Base-by-base conservation (phyloP, 768 basidiomycete species). In the Cystofilobasidium bisporidii region DNA sequence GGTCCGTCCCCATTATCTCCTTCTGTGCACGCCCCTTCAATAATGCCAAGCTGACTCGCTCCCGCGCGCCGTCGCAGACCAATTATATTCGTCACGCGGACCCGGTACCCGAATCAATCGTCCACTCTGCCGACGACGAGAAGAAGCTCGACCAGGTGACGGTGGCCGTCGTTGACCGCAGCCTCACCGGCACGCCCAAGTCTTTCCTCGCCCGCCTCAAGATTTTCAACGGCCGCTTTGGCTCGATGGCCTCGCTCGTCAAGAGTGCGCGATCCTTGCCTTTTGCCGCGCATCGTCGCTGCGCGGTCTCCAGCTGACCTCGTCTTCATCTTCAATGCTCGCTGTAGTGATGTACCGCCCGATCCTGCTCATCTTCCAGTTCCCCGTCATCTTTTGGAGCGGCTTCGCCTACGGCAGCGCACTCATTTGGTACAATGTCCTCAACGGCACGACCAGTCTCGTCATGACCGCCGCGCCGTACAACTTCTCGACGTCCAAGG, bases 331-430 rank as follows among this genome's bases (percentile, higher is more conserved):
- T 56, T n/a, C 26, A 10, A 56, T 10, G 12, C n/a, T 24, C 53
- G 11, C 22, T 56, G 12, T n/a, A 57, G 56, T 57, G 56, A 57
- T 57, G 56, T 57, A 36, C 28, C 26, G 56, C 4, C 56, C 56
- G 15, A 17, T 57, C 22, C 33, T 57, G 28, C 56, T 57, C 28
- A 8, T 57, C 5, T 18, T 20, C 18, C 53, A 10, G n/a, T 57
- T 57, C 33, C 56, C 56, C 3, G 22, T 57, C 56, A 28, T 57
- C 28, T 28, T 57, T 18, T 57, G 56, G 56, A 57, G 28, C 28
- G 56, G 56, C 18, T 57, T 57, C 20, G 56, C 56, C 4, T 57
- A 57, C 56, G 56, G 56, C 15, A 5, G 5, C 56, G 33, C 28
- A 3, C 28, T 57, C 8, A 18, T 57, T 12, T 57, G 56, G 26